Base-by-base conservation (phyloP, 176 grass and related monocot genomes). In the Poa pratensis region DNA sequence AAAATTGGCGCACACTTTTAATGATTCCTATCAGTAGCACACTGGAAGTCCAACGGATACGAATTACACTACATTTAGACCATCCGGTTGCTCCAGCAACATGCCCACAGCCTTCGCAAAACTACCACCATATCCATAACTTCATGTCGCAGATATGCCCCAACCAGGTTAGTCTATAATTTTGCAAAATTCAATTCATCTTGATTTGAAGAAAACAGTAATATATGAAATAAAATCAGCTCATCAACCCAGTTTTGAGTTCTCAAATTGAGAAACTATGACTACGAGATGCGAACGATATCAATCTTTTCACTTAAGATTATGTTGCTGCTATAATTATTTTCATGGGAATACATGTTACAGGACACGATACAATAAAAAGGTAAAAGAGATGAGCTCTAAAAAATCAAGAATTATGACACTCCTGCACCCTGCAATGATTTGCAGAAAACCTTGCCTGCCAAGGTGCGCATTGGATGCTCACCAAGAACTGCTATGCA, bases 401-500 rank as follows among this genome's bases (percentile, higher is more conserved):
- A 69, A n/a, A 69, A n/a, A 72, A 68, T 16, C 52, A 80, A 54
- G 23, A 55, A 20, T 98, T 89, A 98, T 42, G 96, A 98, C 45
- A 98, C 92, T 67, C 80, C 88, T 86, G 93, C 96, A 85, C 91
- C 92, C 83, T 90, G 87, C 66, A 98, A 78, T 20, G 92, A 90
- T 77, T 85, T 90, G 89, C 91, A 98, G 67, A 86, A 82, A 71
- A 98, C 81, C 20, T 40, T 37, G 43, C 96, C 93, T n/a, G 87
- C 79, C 6, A 87, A 94, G 52, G 93, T 94, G 59, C 86, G 83
- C 96, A 98, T 98, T 6, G 89, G 80, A 51, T 83, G 85, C 40
- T 83, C 86, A 37, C 86, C 81, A 71, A 94, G 91, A 87, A 90
- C 73, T 69, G 89, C 89, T 50, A 80, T 9, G 62, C 89, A 92